Percentiles rank a stretch among this genome's conserved stretches.
phyloP scores from a whole-genome alignment of 257 asterid genomes.

The Primulina tabacum region DNA sequence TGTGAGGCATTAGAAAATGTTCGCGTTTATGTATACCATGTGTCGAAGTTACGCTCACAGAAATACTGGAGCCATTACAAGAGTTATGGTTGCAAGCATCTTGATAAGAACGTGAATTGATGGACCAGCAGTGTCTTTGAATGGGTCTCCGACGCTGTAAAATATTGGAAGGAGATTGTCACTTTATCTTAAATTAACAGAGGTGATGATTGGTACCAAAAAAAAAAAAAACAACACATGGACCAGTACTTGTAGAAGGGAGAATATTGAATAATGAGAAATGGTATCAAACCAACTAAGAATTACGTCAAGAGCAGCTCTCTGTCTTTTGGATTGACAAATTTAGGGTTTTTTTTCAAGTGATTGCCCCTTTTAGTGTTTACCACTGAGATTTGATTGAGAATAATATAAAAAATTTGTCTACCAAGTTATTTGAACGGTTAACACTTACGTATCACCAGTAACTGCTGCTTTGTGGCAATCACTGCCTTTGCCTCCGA shows the following conservation, averaged over 20 bases:
- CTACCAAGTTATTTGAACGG: not conserved
- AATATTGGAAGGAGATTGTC: not conserved
- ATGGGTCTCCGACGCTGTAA: constrained; percentile 96
- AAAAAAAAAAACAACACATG: no score
- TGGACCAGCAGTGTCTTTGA: constrained; percentile 99
- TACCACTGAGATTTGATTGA: not conserved
- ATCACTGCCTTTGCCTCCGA: constrained; percentile 99
- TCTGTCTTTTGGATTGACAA: no score
- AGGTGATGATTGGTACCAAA: not conserved
- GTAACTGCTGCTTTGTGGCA: constrained; percentile 95
- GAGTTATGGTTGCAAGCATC: constrained; percentile 97
- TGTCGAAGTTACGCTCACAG: constrained; percentile 41
- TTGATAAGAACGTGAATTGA: constrained; percentile 93
- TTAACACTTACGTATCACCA: constrained; percentile 88
- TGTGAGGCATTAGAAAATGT: constrained; percentile 12
- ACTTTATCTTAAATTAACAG: not conserved
- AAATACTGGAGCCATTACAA: constrained; percentile 97
- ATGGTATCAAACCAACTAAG: no score
- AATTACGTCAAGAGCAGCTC: no score
- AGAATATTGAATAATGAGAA: no score
- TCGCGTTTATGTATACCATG: constrained; percentile 12
- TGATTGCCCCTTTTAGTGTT: not conserved
- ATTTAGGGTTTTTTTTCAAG: not conserved
- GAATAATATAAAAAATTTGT: no score
- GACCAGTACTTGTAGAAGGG: not conserved